A percentile compares a stretch with the other conserved stretches of the same genome.
phyloP scores from a whole-genome alignment of 139 green algal genomes.

The Tetraselmis striata region DNA sequence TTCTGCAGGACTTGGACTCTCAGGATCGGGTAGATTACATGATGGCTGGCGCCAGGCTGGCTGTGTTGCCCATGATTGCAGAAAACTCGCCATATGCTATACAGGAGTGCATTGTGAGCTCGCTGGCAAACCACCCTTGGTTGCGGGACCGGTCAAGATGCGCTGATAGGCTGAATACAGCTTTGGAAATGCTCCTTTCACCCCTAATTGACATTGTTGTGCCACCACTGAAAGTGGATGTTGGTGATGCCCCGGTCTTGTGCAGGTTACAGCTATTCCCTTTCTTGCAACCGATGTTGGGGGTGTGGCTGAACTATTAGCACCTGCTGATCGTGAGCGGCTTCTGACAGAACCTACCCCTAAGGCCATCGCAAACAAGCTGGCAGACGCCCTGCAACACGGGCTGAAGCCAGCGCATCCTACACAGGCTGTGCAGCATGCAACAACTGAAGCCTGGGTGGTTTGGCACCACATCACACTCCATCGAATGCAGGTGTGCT shows the following conservation, averaged over 20 bases:
- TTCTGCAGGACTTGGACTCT: not conserved
- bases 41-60: constrained; percentile 3
- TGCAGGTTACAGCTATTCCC: not conserved
- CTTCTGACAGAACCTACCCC: constrained; percentile 3
- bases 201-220: too few species aligned
- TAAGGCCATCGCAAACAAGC: constrained; percentile 11
- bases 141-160: constrained; percentile 13
- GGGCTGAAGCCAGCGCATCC: constrained; percentile 3
- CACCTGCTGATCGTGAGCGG: not conserved
- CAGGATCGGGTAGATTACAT: constrained; percentile 12
- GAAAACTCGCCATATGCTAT: constrained; percentile 15
- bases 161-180: too few species aligned
- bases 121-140: constrained; percentile 4
- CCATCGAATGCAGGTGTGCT: constrained; percentile 1
- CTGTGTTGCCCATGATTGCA: constrained; percentile 9
- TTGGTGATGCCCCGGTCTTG: too few species aligned
- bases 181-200: too few species aligned
- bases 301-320: not conserved
- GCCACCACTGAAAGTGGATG: too few species aligned
- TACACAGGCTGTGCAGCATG: not conserved
- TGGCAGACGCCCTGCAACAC: not conserved
- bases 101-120: constrained; percentile 11
- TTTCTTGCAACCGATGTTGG: not conserved
- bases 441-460: constrained; percentile 9
- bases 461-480: constrained; percentile 24